phyloP scores from a whole-genome alignment of 768 basidiomycete species.

The Collybia sp. region DNA sequence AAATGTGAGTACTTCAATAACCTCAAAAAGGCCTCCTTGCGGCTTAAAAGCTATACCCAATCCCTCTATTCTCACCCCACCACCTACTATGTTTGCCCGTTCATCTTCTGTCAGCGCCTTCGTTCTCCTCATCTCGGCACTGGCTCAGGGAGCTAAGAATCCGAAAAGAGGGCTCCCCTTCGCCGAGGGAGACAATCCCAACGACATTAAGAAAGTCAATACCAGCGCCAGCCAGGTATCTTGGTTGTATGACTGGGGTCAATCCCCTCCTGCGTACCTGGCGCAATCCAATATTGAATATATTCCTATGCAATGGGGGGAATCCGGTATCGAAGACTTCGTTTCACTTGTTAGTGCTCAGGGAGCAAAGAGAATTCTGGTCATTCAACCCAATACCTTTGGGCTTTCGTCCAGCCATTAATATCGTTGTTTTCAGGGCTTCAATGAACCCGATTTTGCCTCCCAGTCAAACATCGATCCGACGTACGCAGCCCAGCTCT shows the following conservation, averaged over 20 bases:
- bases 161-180: conserved; percentile 31
- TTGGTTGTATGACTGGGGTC: conserved; percentile 41
- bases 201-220: conserved; percentile 21
- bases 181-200: conserved; percentile 17
- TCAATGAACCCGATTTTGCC: conserved; percentile 31
- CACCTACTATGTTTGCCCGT: conserved; percentile 5
- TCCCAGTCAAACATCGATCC: conserved; percentile 28
- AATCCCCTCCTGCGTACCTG: conserved; percentile 23
- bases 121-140: background rate
- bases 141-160: conserved; percentile 23
- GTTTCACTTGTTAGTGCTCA: conserved; percentile 18
- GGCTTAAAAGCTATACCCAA: conserved; percentile 1
- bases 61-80: background rate
- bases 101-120: background rate
- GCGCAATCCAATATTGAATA: conserved; percentile 23
- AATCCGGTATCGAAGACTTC: conserved; percentile 21
- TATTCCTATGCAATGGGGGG: conserved; percentile 36
- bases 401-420: background rate
- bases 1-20: too few species aligned
- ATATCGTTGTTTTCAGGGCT: conserved; percentile 15
- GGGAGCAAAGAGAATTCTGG: conserved; percentile 37
- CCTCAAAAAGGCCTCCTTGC: too few species aligned
- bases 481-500: conserved; percentile 24
- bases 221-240: conserved; percentile 23
- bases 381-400: conserved; percentile 1